phyloP scores from a whole-genome alignment of 345 rosid genomes.

The Syzygium aromaticum region DNA sequence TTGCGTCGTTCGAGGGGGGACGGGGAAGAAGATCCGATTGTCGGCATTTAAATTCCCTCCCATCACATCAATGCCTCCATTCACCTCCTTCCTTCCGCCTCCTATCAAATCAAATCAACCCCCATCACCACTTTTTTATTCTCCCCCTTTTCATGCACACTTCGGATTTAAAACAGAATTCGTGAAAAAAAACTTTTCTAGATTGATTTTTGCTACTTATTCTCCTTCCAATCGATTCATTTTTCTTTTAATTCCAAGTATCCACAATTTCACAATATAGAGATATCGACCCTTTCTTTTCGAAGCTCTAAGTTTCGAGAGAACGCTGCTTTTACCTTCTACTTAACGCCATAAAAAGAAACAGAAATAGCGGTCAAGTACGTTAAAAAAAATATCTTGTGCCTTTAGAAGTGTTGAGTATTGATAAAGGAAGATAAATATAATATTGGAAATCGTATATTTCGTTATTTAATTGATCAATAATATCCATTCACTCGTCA shows the following conservation, averaged over 20 bases:
- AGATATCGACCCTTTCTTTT: background rate
- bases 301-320: background rate
- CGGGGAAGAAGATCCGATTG: background rate
- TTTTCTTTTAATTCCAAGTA: background rate
- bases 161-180: background rate
- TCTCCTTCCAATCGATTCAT: background rate
- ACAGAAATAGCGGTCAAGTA: background rate
- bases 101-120: background rate
- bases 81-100: background rate
- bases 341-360: background rate
- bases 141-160: background rate
- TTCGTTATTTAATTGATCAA: background rate
- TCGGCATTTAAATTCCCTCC: background rate
- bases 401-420: background rate
- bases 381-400: background rate
- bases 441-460: background rate
- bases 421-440: background rate
- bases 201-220: background rate
- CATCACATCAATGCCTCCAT: background rate
- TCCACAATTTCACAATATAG: background rate
- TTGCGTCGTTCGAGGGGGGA: background rate
- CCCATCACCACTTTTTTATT: background rate
- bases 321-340: background rate
- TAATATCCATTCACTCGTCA: fast-evolving
- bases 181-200: too few relatives aligned